These are phyloP conservation scores for Cystobasidium ongulense DNA, from an alignment of 768 basidiomycete genomes.

Conservation along the genomic window DNA sequence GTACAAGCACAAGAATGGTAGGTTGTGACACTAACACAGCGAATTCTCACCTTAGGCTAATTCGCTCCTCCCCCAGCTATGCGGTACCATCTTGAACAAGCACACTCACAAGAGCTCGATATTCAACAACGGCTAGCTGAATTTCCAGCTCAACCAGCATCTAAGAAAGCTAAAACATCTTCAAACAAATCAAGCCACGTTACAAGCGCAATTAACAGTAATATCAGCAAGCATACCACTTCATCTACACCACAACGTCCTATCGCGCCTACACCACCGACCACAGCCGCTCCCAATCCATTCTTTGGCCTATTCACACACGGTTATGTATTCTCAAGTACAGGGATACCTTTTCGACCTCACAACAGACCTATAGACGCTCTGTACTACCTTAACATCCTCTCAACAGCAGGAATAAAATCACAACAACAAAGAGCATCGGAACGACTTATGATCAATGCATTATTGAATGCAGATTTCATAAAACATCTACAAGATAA, in stretches of 20 bases:
- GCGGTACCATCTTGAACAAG: slow-evolving; percentile 24
- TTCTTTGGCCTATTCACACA: slow-evolving; percentile 22
- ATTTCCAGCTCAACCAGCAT: slow-evolving; percentile 4
- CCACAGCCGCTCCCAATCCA: background rate
- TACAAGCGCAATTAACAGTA: background rate
- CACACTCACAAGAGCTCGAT: slow-evolving; percentile 14
- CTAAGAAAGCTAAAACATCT: background rate
- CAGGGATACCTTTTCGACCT: slow-evolving; percentile 1
- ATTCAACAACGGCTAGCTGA: background rate
- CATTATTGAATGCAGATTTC: slow-evolving; percentile 15
- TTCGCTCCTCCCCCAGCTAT: background rate
- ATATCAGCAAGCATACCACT: background rate
- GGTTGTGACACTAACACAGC: no score
- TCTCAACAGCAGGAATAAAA: slow-evolving; percentile 16
- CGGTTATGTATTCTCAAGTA: slow-evolving; percentile 19
- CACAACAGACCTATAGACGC: slow-evolving; percentile 23
- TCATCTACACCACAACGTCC: background rate
- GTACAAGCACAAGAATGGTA: slow-evolving; percentile 26
- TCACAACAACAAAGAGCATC: slow-evolving; percentile 17
- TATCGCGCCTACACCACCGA: background rate
- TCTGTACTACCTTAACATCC: slow-evolving; percentile 22
- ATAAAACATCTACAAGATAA: background rate
- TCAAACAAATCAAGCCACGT: background rate
- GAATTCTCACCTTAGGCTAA: no score
- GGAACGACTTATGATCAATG: slow-evolving; percentile 19